Percentiles rank a stretch among this genome's conserved stretches.
These are phyloP conservation scores for Allium fistulosum DNA, from an alignment of 106 monocot species.

Conservation along the genomic window DNA sequence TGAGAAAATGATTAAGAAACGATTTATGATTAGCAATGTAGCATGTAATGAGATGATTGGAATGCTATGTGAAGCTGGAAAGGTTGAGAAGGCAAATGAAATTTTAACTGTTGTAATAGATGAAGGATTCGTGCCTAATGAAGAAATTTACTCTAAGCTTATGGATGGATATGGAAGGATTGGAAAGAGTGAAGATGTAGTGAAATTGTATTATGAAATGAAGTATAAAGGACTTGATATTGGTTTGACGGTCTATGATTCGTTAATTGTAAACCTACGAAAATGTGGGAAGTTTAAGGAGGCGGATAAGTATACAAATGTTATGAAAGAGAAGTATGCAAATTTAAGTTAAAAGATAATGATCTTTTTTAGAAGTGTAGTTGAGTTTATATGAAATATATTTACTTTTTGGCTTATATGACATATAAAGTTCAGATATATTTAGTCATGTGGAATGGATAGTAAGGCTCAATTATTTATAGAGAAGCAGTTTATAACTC, in stretches of 20 bases:
- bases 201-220: slow-evolving; percentile 71
- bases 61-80: slow-evolving; percentile 35
- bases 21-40: slow-evolving; percentile 28
- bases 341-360: too few relatives aligned
- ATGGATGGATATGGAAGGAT: slow-evolving; percentile 57
- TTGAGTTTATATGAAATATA: too few relatives aligned
- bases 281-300: slow-evolving; percentile 50
- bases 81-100: slow-evolving; percentile 54
- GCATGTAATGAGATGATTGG: slow-evolving; percentile 43
- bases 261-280: slow-evolving; percentile 42
- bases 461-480: too few relatives aligned
- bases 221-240: slow-evolving; percentile 32
- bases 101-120: slow-evolving; percentile 48
- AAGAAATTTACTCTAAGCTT: slow-evolving; percentile 38
- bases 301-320: slow-evolving; percentile 22
- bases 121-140: slow-evolving; percentile 52
- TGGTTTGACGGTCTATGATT: slow-evolving; percentile 19
- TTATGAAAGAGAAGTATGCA: too few relatives aligned
- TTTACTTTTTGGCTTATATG: too few relatives aligned
- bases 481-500: too few relatives aligned
- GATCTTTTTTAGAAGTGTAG: too few relatives aligned
- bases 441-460: too few relatives aligned
- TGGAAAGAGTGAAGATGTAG: slow-evolving; percentile 22
- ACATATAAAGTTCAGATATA: too few relatives aligned
- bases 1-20: slow-evolving; percentile 40